Evolutionary conservation across 805 yeast species (phyloP).

Genomic region (Ogataea nitratoaversa): DNA sequence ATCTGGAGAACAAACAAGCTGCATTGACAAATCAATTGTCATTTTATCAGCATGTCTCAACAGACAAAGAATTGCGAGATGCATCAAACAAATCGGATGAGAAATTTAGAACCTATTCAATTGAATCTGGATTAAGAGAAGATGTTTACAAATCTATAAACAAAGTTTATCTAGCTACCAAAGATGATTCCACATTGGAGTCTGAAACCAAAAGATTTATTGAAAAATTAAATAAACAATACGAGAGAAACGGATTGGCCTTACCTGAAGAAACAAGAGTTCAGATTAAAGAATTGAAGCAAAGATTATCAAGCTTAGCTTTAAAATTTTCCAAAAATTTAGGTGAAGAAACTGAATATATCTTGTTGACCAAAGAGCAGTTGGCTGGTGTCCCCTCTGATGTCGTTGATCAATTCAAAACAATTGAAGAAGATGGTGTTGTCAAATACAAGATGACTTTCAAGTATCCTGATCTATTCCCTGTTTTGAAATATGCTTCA

Average conservation of each 20-base stretch:
- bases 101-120: slow-evolving; percentile 48
- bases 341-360: slow-evolving; percentile 64
- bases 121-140: slow-evolving; percentile 62
- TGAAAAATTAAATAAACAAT: slow-evolving; percentile 52
- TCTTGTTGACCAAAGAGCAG: slow-evolving; percentile 59
- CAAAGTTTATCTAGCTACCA: slow-evolving; percentile 40
- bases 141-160: slow-evolving; percentile 62
- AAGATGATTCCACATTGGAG: slow-evolving; percentile 33
- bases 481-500: slow-evolving; percentile 71
- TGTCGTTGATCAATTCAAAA: slow-evolving; percentile 54
- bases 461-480: slow-evolving; percentile 77
- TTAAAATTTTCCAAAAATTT: slow-evolving; percentile 59
- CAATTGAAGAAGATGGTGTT: slow-evolving; percentile 37
- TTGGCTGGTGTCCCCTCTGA: slow-evolving; percentile 71
- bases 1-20: slow-evolving; percentile 45
- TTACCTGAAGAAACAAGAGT: slow-evolving; percentile 52
- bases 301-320: slow-evolving; percentile 52
- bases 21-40: slow-evolving; percentile 48
- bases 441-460: slow-evolving; percentile 60
- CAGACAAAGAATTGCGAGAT: slow-evolving; percentile 61
- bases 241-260: slow-evolving; percentile 65
- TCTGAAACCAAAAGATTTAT: slow-evolving; percentile 55
- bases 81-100: slow-evolving; percentile 65
- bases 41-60: slow-evolving; percentile 71
- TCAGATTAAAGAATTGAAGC: slow-evolving; percentile 52